Percentiles rank a stretch among this genome's conserved stretches.
Conservation (phyloP, 257 asterid genomes). For the Capsicum chinense region DNA sequence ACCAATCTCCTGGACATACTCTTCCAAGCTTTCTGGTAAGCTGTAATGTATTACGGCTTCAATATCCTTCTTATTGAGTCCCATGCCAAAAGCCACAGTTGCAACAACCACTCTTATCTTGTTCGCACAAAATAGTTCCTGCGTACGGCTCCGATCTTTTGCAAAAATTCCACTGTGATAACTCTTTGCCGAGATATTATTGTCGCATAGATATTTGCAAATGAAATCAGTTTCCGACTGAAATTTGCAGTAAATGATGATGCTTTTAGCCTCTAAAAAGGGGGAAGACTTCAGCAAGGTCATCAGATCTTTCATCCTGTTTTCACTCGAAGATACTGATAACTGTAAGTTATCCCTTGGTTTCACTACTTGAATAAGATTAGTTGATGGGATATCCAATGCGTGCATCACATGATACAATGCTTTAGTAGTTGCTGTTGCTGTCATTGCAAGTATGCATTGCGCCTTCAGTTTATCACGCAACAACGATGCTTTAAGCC, state of each 20-base stretch:
- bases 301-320: conserved; percentile 79
- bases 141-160: conserved; percentile 76
- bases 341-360: conserved; percentile 85
- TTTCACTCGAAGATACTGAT: conserved; percentile 72
- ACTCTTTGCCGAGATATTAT: conserved; percentile 84
- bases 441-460: conserved; percentile 96
- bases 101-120: conserved; percentile 98
- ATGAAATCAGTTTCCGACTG: conserved; percentile 93
- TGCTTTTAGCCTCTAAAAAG: conserved; percentile 72
- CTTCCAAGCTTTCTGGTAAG: conserved; percentile 97
- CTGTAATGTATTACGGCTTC: conserved; percentile 97
- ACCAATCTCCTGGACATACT: conserved; percentile 99
- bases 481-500: conserved; percentile 89
- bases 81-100: conserved; percentile 99
- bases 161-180: conserved; percentile 92
- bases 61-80: conserved; percentile 93
- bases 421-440: conserved; percentile 87
- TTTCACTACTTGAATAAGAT: conserved; percentile 71
- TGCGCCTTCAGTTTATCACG: conserved; percentile 71
- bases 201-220: conserved; percentile 83
- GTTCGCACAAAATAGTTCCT: conserved; percentile 84
- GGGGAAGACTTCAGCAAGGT: conserved; percentile 73
- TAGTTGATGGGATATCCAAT: conserved; percentile 72
- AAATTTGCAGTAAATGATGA: conserved; percentile 91
- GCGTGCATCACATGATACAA: conserved; percentile 76